Evolutionary conservation across 805 yeast genomes (phyloP).

Genomic region (Metschnikowia henanensis): DNA sequence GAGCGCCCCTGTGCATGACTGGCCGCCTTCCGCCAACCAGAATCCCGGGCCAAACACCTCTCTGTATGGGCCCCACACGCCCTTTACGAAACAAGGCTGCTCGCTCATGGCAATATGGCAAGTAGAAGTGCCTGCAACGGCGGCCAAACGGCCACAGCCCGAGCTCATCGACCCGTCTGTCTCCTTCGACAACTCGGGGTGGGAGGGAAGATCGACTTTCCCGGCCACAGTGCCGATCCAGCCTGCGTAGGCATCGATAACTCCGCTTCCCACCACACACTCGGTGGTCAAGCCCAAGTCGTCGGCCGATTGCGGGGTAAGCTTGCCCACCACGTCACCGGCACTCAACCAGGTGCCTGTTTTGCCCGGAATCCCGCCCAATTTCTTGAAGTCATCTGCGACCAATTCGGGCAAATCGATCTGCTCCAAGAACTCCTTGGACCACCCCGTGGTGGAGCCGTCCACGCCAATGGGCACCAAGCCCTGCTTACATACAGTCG

Average conservation of each 20-base stretch:
- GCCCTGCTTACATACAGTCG: constrained; percentile 95
- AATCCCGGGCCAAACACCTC: constrained; percentile 87
- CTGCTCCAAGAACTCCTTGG: constrained; percentile 65
- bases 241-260: constrained; percentile 97
- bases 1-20: constrained; percentile 93
- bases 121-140: constrained; percentile 98
- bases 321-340: constrained; percentile 83
- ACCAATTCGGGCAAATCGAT: constrained; percentile 77
- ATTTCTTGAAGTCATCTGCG: constrained; percentile 69
- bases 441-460: constrained; percentile 87
- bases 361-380: constrained; percentile 81
- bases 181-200: constrained; percentile 48
- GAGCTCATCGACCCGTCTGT: constrained; percentile 47
- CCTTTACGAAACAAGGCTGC: constrained; percentile 86
- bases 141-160: constrained; percentile 86
- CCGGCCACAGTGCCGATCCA: constrained; percentile 99
- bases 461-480: constrained; percentile 92
- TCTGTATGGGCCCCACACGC: constrained; percentile 99
- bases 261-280: constrained; percentile 91
- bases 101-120: constrained; percentile 90
- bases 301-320: constrained; percentile 65
- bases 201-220: constrained; percentile 62
- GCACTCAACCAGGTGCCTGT: constrained; percentile 80
- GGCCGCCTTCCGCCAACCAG: constrained; percentile 99
- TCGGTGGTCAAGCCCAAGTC: constrained; percentile 79